Base-by-base conservation (phyloP, 2,329 filamentous ascomycete genomes). In the Lojkania enalia region DNA sequence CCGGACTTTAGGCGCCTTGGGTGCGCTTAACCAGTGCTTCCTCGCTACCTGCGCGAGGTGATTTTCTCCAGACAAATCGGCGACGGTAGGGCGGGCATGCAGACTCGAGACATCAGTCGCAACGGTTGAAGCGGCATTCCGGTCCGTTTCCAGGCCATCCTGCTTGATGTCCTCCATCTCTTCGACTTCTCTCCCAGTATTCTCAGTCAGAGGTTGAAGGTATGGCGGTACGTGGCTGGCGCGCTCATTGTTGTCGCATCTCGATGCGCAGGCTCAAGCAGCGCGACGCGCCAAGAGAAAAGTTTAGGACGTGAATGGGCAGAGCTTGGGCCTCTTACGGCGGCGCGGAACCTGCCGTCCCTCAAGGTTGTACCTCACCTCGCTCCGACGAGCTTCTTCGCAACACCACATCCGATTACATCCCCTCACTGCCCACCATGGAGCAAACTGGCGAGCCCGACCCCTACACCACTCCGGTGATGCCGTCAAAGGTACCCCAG, bases 11-110 rank as follows among this genome's bases (percentile, higher is more conserved):
- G 80, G 71, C 20, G 79, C 60, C 63, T 80, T 82, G 18, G 80
- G 74, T 6, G 76, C 69, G 66, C 86, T 86, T 50, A 96, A 76
- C 94, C 94, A 99, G 71, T 92, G 81, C 70, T 88, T 84, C 63
- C 85, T 83, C 49, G 94, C 94, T 54, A 96, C 76, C 67, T 87
- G 74, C 49, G 81, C 80, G 71, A 81, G 81, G 51, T 76, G 69
- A 51, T 73, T 84, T 63, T 89, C 86, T 62, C 84, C 85, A 55
- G 87, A 83, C 50, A 88, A 67, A 60, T 86, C 87, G 56, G 83
- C 81, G 52, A 86, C 78, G 4, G 84, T 83, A 5, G 86, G 83
- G 33, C 83, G 81, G 43, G 77, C 74, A 51, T 64, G 59, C 7
- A 58, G 38, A 37, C 27, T 56, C 35, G 44, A 46, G 20, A 44